Conservation (phyloP, 2,329 filamentous ascomycete species). For the Fusarium dlaminii region DNA sequence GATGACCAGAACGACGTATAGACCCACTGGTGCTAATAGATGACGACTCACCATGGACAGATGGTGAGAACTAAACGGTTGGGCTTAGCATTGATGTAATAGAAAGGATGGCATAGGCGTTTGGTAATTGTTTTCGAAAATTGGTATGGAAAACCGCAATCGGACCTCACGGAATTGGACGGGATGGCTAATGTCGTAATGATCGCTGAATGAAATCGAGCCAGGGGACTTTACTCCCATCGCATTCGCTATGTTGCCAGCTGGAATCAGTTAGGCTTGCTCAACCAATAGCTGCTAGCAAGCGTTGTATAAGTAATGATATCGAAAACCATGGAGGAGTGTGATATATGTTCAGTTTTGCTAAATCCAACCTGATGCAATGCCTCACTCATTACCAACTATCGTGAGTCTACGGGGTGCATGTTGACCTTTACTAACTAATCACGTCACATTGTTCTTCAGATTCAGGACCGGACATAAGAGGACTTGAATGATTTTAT, state of each 20-base stretch:
- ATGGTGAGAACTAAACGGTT: background rate
- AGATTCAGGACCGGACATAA: constrained; percentile 14
- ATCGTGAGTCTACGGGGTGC: background rate
- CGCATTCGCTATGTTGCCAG: background rate
- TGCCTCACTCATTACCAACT: background rate
- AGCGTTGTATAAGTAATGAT: background rate
- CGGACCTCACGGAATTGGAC: constrained; percentile 11
- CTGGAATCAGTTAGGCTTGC: background rate
- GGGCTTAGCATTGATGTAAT: background rate
- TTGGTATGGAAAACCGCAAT: constrained; percentile 4
- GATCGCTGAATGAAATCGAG: background rate
- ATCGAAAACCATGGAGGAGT: background rate
- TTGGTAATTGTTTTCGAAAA: background rate
- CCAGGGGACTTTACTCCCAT: background rate
- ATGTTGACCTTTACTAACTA: background rate
- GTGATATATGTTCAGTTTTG: background rate
- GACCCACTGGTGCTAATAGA: background rate
- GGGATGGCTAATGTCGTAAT: background rate
- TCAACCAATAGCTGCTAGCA: background rate
- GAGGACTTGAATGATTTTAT: constrained; percentile 49
- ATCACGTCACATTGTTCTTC: constrained; percentile 2
- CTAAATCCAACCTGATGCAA: background rate
- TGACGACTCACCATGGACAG: background rate
- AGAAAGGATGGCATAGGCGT: background rate
- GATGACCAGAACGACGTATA: background rate